These are phyloP conservation scores for Phytomonas sp. DNA, from an alignment of 208 protist genomes.

Conservation along the genomic window DNA sequence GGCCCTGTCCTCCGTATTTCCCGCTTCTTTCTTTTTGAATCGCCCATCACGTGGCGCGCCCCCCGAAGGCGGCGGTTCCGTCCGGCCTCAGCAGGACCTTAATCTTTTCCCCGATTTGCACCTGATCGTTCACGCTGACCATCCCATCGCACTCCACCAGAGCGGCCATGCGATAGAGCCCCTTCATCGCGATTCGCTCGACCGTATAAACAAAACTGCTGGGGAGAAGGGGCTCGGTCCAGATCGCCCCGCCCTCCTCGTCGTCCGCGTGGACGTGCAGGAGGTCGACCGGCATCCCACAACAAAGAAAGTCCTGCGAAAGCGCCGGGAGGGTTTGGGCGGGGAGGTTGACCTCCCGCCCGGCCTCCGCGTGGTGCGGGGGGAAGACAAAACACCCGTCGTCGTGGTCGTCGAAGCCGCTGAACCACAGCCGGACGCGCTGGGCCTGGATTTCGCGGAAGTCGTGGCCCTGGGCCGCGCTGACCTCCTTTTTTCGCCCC, in stretches of 20 bases:
- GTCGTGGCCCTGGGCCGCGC: conserved; percentile 74
- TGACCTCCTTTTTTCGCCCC: conserved; percentile 73
- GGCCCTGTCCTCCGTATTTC: not conserved
- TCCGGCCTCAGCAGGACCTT: conserved; percentile 82
- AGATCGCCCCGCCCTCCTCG: conserved; percentile 58
- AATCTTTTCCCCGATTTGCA: conserved; percentile 78
- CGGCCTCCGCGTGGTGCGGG: conserved; percentile 62
- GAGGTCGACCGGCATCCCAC: conserved; percentile 81
- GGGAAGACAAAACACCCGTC: conserved; percentile 85
- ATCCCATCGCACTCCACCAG: conserved; percentile 82
- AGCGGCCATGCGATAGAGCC: conserved; percentile 82
- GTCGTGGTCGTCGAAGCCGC: conserved; percentile 88
- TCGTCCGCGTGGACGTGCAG: conserved; percentile 72
- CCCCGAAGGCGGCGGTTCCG: conserved; percentile 80
- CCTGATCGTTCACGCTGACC: conserved; percentile 77
- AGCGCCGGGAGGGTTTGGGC: conserved; percentile 63
- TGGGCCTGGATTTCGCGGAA: conserved; percentile 73
- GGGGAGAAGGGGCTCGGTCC: conserved; percentile 78
- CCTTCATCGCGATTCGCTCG: conserved; percentile 76
- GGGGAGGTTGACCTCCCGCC: conserved; percentile 72
- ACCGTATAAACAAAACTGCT: conserved; percentile 83
- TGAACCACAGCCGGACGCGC: conserved; percentile 78
- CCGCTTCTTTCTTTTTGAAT: not conserved
- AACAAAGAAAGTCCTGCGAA: conserved; percentile 77
- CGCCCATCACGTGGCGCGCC: conserved; percentile 19